Conservation (phyloP, 768 basidiomycete species). For the Russula compacta region DNA sequence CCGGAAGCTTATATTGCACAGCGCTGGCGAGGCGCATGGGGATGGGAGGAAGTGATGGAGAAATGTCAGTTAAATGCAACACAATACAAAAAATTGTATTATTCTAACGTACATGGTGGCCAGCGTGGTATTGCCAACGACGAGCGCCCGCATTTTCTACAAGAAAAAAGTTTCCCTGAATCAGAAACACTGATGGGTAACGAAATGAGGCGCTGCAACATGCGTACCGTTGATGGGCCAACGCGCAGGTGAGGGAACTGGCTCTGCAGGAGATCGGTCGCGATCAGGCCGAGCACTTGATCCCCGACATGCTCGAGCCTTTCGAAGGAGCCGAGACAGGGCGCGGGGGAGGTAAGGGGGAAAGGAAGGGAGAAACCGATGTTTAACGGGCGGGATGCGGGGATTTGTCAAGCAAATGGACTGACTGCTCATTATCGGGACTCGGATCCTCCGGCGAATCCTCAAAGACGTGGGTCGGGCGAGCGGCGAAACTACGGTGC, state of each 20-base stretch:
- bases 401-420: background rate
- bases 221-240: conserved; percentile 61
- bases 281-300: conserved; percentile 55
- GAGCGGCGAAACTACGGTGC: conserved; percentile 60
- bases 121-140: conserved; percentile 67
- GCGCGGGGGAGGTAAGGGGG: background rate
- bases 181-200: background rate
- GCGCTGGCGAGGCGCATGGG: conserved; percentile 34
- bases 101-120: conserved; percentile 48
- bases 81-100: too few relatives aligned
- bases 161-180: background rate
- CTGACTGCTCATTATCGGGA: conserved; percentile 76
- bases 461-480: conserved; percentile 70
- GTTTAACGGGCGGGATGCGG: background rate
- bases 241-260: conserved; percentile 65
- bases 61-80: background rate
- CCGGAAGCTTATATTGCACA: conserved; percentile 53
- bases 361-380: background rate
- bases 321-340: background rate
- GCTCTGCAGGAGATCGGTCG: conserved; percentile 49
- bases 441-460: conserved; percentile 62
- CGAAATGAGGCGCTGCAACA: background rate
- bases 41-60: too few relatives aligned
- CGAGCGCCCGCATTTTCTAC: conserved; percentile 70
- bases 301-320: conserved; percentile 77